Base-by-base conservation (phyloP, 108 stramenopile genomes). In the Nitzschia sp. region DNA sequence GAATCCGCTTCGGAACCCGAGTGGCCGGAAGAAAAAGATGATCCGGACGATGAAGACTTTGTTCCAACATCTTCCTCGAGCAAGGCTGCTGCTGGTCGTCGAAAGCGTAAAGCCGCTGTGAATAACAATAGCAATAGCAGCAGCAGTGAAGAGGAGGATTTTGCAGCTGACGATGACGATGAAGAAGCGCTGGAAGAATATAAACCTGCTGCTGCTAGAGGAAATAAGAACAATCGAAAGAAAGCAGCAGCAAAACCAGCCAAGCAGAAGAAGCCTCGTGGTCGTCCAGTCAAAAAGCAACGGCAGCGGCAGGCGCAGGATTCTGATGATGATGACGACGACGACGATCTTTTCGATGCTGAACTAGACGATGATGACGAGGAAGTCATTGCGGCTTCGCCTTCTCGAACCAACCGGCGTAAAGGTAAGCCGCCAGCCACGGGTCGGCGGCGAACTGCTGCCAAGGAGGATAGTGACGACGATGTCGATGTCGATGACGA, bases 331-430 rank as follows among this genome's bases (percentile, higher is more conserved):
- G 36, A 61, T 31, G 26, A 3, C 23, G 75, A 66, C 27, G 76
- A 64, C 26, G 22, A 58, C 34, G 44, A 50, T 16, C 15, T 22
- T 33, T 17, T 26, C 21, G 59, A 80, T 0, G 50, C 25, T 52
- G 55, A 52, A 15, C 74, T 66, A 28, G 53, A 78, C 21, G 75
- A 69, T 1, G 66, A 74, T 21, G 66, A 54, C 2, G 58, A 58
- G 15, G 58, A 64, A 32, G 70, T 58, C 3, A 58, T 46, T 13
- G 38, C 13, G 6, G 38, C 38, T 9, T 41, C 38, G 13, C 6
- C 38, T 9, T 9, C 6, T 41, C 38, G 38, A 13, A 41, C 6
- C 13, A 6, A 6, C 38, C 38, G 13, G 13, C 38, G 38, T 13
- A 6, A 41, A 9, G 9, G 38, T 41, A 13, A 6, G 9, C 6